phyloP scores from a whole-genome alignment of 2,329 filamentous ascomycete species.

The Aspergillus tanneri region DNA sequence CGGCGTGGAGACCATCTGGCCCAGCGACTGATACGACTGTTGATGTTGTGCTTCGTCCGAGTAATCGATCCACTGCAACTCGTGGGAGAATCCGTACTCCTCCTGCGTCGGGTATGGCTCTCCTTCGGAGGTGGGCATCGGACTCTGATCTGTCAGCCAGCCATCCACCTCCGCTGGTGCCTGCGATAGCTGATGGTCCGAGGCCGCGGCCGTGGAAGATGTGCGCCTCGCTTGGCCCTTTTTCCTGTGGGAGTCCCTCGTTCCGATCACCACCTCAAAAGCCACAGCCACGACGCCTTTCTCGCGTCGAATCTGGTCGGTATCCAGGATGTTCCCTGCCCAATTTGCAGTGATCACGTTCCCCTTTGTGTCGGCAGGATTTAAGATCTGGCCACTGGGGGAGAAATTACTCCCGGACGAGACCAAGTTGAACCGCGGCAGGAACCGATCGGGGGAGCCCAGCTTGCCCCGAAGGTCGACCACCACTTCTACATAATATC shows the following conservation, averaged over 20 bases:
- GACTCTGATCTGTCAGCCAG: constrained; percentile 25
- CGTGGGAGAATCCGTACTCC: constrained; percentile 24
- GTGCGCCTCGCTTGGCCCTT: constrained; percentile 44
- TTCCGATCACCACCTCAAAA: constrained; percentile 86
- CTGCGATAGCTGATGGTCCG: constrained; percentile 25
- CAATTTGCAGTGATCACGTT: constrained; percentile 43
- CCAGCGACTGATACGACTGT: constrained; percentile 25
- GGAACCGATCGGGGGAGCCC: constrained; percentile 67
- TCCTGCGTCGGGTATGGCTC: constrained; percentile 27
- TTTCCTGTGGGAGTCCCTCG: constrained; percentile 67
- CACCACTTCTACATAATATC: constrained; percentile 89
- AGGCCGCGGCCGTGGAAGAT: constrained; percentile 30
- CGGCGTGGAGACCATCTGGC: constrained; percentile 40
- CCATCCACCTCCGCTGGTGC: constrained; percentile 30
- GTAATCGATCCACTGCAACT: constrained; percentile 31
- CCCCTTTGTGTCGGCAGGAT: constrained; percentile 32
- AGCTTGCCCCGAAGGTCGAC: constrained; percentile 88
- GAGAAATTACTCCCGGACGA: constrained; percentile 46
- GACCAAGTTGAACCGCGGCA: constrained; percentile 56
- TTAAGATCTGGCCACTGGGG: constrained; percentile 40
- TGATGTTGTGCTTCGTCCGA: constrained; percentile 22
- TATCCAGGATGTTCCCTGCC: constrained; percentile 73
- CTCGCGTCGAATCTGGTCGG: constrained; percentile 78
- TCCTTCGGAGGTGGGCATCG: constrained; percentile 17
- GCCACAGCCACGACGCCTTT: constrained; percentile 87